Base-by-base conservation (phyloP, 2,329 filamentous ascomycete species). In the Stromatinia cepivora region DNA sequence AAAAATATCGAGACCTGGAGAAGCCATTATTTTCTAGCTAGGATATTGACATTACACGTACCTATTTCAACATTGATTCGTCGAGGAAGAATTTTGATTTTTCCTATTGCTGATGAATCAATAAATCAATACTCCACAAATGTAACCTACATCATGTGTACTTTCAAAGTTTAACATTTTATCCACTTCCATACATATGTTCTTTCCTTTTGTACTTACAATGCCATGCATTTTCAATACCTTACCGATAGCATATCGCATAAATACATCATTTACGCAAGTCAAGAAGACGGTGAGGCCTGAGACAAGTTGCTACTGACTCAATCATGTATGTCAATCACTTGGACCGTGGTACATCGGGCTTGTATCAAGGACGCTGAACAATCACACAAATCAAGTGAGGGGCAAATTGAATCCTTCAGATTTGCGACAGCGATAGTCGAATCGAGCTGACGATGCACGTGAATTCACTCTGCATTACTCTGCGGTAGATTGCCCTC, bases 71-170 rank as follows among this genome's bases (percentile, higher is more conserved):
- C 34, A 28, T 53, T 68, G 34, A 67, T 67, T 67, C 53, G 66
- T 25, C 36, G 11, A 31, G 6, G 34, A 31, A n/a, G 17, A 34
- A 25, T 39, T 17, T 59, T 42, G 11, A 10, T 62, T 62, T 62
- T 50, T 50, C 28, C 11, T 34, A n/a, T 11, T 62, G 48, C 48
- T 59, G 54, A 48, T 48, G 39, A 54, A 64, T 66, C 52, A 68
- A 64, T 68, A 53, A 25, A 54, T 54, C 57, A 36, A 53, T 42
- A 61, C 48, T 68, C 57, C 48, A 64, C 48, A 56, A 68, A 68
- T 63, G 66, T 62, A 68, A 52, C 46, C 36, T 54, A 68, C 48
- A 68, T 68, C 66, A 68, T 68, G 66, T 28, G 66, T 64, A 28
- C 57, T 53, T 50, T 62, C 45, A 50, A 59, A 31, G 15, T 31